These are phyloP conservation scores for Madurella mycetomatis DNA, from an alignment of 2,329 filamentous ascomycete species.

Conservation along the genomic window DNA sequence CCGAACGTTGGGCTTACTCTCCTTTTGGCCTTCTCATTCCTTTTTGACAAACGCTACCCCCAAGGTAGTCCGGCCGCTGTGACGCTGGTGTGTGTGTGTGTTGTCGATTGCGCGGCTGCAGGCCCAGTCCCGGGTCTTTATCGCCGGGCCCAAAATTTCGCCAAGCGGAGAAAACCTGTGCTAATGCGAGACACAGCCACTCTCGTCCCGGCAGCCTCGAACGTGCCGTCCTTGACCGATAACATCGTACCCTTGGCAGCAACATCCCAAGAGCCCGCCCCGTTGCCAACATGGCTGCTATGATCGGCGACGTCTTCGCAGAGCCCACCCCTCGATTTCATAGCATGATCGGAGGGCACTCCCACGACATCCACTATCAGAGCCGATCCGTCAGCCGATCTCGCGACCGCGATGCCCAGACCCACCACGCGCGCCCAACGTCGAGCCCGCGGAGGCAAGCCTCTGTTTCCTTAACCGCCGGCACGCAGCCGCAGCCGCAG, in stretches of 20 bases:
- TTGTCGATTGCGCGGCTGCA: neutral
- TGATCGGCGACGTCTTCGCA: conserved; percentile 68
- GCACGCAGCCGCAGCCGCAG: too few species aligned
- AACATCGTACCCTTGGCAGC: conserved; percentile 16
- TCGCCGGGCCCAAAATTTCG: conserved; percentile 18
- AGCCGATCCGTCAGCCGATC: conserved; percentile 36
- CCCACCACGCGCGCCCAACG: conserved; percentile 21
- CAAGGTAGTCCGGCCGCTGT: neutral
- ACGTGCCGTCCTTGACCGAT: conserved; percentile 18
- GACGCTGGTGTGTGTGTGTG: neutral
- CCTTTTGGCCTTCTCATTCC: neutral
- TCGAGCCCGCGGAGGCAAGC: conserved; percentile 22
- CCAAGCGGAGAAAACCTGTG: conserved; percentile 14
- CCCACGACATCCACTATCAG: conserved; percentile 38
- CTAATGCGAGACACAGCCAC: conserved; percentile 25
- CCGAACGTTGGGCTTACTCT: neutral
- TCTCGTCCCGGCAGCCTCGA: conserved; percentile 16
- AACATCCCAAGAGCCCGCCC: conserved; percentile 1
- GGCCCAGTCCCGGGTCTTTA: conserved; percentile 21
- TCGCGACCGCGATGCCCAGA: conserved; percentile 24
- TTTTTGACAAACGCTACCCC: too few species aligned
- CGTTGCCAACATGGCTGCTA: conserved; percentile 55
- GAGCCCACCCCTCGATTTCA: conserved; percentile 63
- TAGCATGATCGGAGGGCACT: conserved; percentile 59
- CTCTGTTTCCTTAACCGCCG: conserved; percentile 14